These are phyloP conservation scores for Craterostigma plantagineum DNA, from an alignment of 257 asterid species.

Conservation along the genomic window DNA sequence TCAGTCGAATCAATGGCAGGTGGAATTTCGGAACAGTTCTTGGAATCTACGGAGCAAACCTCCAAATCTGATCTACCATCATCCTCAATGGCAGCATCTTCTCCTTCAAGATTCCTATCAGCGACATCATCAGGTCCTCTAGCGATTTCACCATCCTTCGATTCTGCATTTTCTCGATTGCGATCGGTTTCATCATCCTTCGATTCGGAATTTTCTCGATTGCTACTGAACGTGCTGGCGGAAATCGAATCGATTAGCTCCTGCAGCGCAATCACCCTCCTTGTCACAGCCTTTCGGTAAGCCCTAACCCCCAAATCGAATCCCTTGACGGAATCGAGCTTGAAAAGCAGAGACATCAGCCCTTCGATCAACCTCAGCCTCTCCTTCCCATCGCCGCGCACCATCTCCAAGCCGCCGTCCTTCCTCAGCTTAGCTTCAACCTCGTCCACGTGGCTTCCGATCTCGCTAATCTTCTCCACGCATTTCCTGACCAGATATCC, in stretches of 20 bases:
- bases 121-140: too few species aligned
- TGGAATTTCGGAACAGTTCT: too few species aligned
- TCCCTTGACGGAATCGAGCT: constrained; percentile 51
- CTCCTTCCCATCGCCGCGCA: constrained; percentile 30
- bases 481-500: too few species aligned
- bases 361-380: constrained; percentile 46
- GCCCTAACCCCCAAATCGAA: constrained; percentile 46
- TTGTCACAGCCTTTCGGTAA: constrained; percentile 47
- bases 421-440: constrained; percentile 13
- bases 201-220: constrained; percentile 1
- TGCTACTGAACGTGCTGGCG: constrained; percentile 6
- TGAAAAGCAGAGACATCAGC: constrained; percentile 51
- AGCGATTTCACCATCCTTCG: too few species aligned
- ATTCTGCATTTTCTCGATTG: too few species aligned
- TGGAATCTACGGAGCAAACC: too few species aligned
- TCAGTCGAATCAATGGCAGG: too few species aligned
- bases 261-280: constrained; percentile 52
- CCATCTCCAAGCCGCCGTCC: constrained; percentile 21
- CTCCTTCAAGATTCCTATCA: too few species aligned
- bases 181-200: constrained; percentile 5
- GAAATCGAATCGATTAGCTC: constrained; percentile 39
- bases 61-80: too few species aligned
- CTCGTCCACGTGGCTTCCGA: background rate
- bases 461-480: constrained; percentile 15
- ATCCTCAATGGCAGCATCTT: too few species aligned